These are phyloP conservation scores for Beta vulgaris DNA, from an alignment of 148 eudicot genomes.

Conservation along the genomic window DNA sequence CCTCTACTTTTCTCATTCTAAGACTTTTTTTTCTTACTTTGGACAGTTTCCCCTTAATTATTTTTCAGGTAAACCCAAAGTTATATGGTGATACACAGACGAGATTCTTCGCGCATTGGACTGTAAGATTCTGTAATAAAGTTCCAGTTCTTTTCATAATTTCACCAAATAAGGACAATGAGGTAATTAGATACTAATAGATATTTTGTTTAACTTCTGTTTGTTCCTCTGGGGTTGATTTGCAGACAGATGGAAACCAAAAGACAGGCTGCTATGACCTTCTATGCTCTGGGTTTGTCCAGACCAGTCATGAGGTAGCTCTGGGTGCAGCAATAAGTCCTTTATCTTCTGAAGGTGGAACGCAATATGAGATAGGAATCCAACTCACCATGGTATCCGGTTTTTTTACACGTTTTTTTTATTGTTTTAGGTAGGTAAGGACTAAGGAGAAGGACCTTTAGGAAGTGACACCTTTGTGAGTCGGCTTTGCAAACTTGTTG, in stretches of 20 bases:
- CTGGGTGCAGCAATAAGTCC: conserved; percentile 56
- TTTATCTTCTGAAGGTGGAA: conserved; percentile 35
- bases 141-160: no score
- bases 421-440: no score
- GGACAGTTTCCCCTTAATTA: not conserved
- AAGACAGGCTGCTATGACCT: conserved; percentile 67
- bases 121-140: conserved; percentile 41
- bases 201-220: no score
- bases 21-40: not conserved
- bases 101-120: conserved; percentile 59
- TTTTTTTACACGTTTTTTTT: not conserved
- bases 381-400: conserved; percentile 40
- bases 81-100: conserved; percentile 60
- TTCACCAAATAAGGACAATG: no score
- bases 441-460: no score
- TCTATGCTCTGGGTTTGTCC: conserved; percentile 70
- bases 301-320: conserved; percentile 51
- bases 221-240: not conserved
- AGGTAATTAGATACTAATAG: no score
- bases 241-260: conserved; percentile 37
- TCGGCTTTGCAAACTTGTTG: no score
- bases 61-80: conserved; percentile 56
- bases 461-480: no score
- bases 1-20: not conserved
- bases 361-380: conserved; percentile 34